These are phyloP conservation scores for Boeremia lycopersici DNA, from an alignment of 2,329 filamentous ascomycete genomes.

Conservation along the genomic window DNA sequence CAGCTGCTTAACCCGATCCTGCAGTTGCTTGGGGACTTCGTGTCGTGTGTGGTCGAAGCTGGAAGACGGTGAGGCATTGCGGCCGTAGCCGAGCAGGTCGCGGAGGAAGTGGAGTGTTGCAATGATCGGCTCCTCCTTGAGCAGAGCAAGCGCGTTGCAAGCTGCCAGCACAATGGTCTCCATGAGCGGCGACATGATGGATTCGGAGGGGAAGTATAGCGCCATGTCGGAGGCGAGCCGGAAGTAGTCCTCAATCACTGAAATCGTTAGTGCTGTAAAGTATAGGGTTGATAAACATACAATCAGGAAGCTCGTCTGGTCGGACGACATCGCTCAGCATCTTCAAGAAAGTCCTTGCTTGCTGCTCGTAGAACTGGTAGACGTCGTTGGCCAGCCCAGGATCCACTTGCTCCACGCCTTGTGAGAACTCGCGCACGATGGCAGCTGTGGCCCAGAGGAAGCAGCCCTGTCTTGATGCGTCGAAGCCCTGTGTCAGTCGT, in stretches of 20 bases:
- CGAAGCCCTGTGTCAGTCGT: conserved; percentile 85
- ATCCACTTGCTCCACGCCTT: conserved; percentile 84
- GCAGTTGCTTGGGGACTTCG: conserved; percentile 71
- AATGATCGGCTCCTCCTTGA: conserved; percentile 89
- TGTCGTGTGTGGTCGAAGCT: conserved; percentile 66
- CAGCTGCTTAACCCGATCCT: conserved; percentile 73
- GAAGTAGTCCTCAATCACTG: conserved; percentile 95
- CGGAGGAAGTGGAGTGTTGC: conserved; percentile 91
- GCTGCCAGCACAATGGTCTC: conserved; percentile 85
- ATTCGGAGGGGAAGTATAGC: conserved; percentile 86
- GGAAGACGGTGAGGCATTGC: conserved; percentile 68
- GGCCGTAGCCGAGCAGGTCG: conserved; percentile 87
- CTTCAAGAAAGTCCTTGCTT: conserved; percentile 86
- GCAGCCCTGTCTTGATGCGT: conserved; percentile 85
- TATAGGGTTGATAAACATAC: conserved; percentile 45
- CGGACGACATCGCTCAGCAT: conserved; percentile 81
- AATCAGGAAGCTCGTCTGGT: conserved; percentile 74
- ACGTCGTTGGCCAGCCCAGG: conserved; percentile 83
- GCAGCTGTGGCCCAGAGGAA: conserved; percentile 99
- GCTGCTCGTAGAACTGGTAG: conserved; percentile 92
- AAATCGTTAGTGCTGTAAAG: conserved; percentile 11
- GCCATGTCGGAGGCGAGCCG: conserved; percentile 88
- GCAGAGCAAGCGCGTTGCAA: conserved; percentile 81
- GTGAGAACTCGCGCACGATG: conserved; percentile 92
- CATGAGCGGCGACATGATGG: conserved; percentile 80